Evolutionary conservation across 176 grass and related monocot genomes (phyloP).

Genomic region (Triticum dicoccoides): DNA sequence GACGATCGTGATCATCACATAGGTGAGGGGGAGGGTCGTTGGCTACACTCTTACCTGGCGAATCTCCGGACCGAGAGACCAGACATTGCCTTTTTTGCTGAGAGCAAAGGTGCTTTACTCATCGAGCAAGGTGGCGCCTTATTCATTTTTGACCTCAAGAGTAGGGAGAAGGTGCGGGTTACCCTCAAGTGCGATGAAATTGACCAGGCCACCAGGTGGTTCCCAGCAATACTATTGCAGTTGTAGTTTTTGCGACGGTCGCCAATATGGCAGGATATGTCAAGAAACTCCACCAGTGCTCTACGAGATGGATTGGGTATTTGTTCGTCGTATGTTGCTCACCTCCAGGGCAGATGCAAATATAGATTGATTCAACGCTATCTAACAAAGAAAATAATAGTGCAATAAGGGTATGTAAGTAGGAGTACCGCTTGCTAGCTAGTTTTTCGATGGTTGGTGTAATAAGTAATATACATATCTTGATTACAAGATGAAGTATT

Average conservation of each 20-base stretch:
- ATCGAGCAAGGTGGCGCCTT: background rate
- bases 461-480: no score
- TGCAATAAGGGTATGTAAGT: no score
- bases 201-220: background rate
- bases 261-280: background rate
- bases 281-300: background rate
- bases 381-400: no score
- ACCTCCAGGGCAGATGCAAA: background rate
- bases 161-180: background rate
- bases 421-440: no score
- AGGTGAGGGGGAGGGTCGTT: background rate
- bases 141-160: background rate
- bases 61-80: background rate
- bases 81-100: background rate
- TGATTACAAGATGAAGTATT: no score
- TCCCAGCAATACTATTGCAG: background rate
- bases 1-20: background rate
- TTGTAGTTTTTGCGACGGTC: background rate
- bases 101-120: background rate
- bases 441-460: no score
- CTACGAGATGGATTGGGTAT: background rate
- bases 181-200: background rate
- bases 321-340: background rate
- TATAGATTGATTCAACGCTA: background rate
- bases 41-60: background rate